Evolutionary conservation across 305 asterid species (phyloP).

Genomic region (Striga hermonthica): DNA sequence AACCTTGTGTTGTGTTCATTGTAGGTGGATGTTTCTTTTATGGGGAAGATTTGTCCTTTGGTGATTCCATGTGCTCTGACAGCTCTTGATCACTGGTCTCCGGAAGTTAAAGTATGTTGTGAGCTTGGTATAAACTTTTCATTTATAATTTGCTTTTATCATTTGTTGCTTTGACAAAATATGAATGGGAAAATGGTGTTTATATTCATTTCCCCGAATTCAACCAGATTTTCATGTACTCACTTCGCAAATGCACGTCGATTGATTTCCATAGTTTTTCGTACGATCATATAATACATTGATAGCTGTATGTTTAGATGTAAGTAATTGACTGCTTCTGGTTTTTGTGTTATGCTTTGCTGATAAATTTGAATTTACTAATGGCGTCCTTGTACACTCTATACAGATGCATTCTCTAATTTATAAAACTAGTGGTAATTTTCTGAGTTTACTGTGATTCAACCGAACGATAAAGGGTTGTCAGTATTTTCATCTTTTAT

Average conservation of each 20-base stretch:
- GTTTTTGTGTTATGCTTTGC: neutral
- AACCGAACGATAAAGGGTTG: conserved; percentile 14
- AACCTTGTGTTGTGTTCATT: conserved; percentile 20
- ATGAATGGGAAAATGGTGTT: neutral
- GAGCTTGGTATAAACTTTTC: conserved; percentile 9
- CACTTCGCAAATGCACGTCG: neutral
- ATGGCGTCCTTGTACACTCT: too few relatives aligned
- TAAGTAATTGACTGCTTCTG: too few relatives aligned
- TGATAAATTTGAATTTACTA: too few relatives aligned
- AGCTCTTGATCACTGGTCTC: conserved; percentile 96
- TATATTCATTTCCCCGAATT: neutral
- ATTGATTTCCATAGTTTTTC: too few relatives aligned
- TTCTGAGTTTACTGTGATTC: too few relatives aligned
- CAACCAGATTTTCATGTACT: neutral
- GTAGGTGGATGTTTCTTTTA: conserved; percentile 64
- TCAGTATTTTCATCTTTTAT: neutral
- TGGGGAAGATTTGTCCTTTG: conserved; percentile 72
- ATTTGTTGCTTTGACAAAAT: neutral
- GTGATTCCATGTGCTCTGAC: conserved; percentile 85
- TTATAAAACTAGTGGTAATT: too few relatives aligned
- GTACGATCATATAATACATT: too few relatives aligned
- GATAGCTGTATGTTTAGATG: too few relatives aligned
- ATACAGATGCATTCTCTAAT: too few relatives aligned
- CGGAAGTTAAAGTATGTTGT: conserved; percentile 76
- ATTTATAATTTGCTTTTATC: neutral